Base-by-base conservation (phyloP, 2,329 filamentous ascomycete genomes). In the Alternaria hordeiaustralica region DNA sequence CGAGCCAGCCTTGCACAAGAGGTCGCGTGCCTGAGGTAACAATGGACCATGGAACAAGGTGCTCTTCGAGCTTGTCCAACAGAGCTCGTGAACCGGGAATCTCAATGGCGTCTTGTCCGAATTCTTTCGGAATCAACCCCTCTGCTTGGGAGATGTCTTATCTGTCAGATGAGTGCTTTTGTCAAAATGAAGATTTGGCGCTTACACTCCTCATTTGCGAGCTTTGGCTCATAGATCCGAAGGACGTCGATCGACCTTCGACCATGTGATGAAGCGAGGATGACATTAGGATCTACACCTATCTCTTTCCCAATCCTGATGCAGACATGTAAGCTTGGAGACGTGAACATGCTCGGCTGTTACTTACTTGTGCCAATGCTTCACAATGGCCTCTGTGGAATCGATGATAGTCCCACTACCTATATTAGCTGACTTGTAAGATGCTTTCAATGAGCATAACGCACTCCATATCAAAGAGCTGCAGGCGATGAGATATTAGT, bases 161-260 rank as follows among this genome's bases (percentile, higher is more conserved):
- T 5, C 28, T 18, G 58, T 62, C 46, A 55, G 51, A 54, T 18
- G 9, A 10, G 15, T n/a, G 33, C 44, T 49, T 11, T 45, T n/a
- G 44, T 8, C 21, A 26, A 50, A 30, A 36, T 20, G 33, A 55
- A 54, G 18, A 18, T 36, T 53, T 21, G 7, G 59, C 30, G 88
- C 92, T 83, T 82, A 96, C 93, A 97, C 68, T 97, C 93, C 93
- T 92, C 95, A 72, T 91, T 97, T 45, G 96, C 96, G 78, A 93
- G 93, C 71, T 92, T 89, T 15, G 93, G 92, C 66, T 92, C 90
- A 62, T 97, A 87, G 26, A 94, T 84, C 78, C 88, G 88, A 62
- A 99, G 85, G 3, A 92, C 89, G 73, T 99, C 96, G 74, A 98
- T 97, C 70, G 90, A 93, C 62, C 96, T 86, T 63, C 95, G 89